phyloP scores from a whole-genome alignment of 2,329 filamentous ascomycete species.

The Aureobasidium pullulans region DNA sequence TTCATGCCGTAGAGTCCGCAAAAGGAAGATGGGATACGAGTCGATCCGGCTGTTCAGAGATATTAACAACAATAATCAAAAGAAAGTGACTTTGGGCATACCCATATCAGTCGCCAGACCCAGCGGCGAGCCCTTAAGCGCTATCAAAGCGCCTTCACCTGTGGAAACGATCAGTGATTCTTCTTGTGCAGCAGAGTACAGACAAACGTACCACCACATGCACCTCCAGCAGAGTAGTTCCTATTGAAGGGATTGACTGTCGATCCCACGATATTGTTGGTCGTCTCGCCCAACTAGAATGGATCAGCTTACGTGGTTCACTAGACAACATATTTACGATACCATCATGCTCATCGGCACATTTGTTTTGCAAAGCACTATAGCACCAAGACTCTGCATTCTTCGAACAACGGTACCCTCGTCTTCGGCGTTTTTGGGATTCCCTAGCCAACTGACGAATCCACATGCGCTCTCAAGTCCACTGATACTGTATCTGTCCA shows the following conservation, averaged over 20 bases:
- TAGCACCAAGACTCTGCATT: conserved; percentile 15
- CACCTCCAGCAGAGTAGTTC: conserved; percentile 17
- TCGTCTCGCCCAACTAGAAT: conserved; percentile 17
- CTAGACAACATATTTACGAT: background rate
- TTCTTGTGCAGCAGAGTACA: background rate
- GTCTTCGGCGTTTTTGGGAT: conserved; percentile 4
- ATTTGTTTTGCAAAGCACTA: conserved; percentile 19
- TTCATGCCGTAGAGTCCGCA: conserved; percentile 18
- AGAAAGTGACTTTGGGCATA: background rate
- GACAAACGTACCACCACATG: conserved; percentile 16
- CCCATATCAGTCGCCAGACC: conserved; percentile 19
- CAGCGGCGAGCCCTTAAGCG: conserved; percentile 18
- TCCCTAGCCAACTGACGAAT: conserved; percentile 15
- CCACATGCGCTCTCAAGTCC: conserved; percentile 17
- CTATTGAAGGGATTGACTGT: conserved; percentile 18
- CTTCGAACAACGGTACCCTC: conserved; percentile 15
- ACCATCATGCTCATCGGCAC: conserved; percentile 18
- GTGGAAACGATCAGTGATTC: background rate
- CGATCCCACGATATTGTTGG: conserved; percentile 18
- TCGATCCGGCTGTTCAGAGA: conserved; percentile 15
- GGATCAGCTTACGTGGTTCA: background rate
- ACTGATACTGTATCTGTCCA: conserved; percentile 15
- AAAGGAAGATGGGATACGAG: conserved; percentile 19
- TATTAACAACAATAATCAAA: background rate
- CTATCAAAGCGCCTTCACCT: conserved; percentile 20